phyloP scores from a whole-genome alignment of 805 yeast genomes.

The Saccharomycopsis sp. region DNA sequence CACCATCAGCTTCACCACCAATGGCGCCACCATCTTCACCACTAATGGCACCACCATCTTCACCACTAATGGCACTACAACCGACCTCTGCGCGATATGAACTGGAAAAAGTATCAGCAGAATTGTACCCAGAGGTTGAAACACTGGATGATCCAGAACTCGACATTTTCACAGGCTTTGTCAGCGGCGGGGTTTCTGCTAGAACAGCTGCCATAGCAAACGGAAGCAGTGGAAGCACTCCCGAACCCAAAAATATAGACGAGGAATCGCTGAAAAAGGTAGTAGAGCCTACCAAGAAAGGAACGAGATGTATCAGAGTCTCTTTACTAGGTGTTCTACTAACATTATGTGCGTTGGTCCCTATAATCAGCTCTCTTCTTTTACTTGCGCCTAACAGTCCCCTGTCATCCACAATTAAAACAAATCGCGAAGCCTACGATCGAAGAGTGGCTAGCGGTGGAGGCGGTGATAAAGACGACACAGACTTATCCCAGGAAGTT shows the following conservation, averaged over 20 bases:
- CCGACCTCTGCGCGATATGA: too few species aligned
- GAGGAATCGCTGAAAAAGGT: not conserved
- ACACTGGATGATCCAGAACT: not conserved
- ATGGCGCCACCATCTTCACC: too few species aligned
- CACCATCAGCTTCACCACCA: too few species aligned
- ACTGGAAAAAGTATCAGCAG: too few species aligned
- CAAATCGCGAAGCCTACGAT: not conserved
- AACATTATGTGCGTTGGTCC: not conserved
- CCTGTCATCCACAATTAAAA: not conserved
- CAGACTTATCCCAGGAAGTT: not conserved
- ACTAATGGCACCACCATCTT: too few species aligned
- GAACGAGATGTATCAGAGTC: not conserved
- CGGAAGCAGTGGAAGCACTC: not conserved
- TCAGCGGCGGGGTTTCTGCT: not conserved
- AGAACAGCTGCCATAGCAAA: not conserved
- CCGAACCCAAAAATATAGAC: not conserved
- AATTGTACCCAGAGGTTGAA: not conserved
- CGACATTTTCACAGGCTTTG: not conserved
- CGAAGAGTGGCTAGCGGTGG: not conserved
- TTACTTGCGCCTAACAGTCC: not conserved
- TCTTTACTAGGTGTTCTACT: not conserved
- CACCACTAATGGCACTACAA: too few species aligned
- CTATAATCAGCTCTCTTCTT: not conserved
- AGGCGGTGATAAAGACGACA: not conserved
- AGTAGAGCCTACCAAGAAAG: not conserved